Evolutionary conservation across 768 basidiomycete species (phyloP).

Genomic region (Russula vinacea): DNA sequence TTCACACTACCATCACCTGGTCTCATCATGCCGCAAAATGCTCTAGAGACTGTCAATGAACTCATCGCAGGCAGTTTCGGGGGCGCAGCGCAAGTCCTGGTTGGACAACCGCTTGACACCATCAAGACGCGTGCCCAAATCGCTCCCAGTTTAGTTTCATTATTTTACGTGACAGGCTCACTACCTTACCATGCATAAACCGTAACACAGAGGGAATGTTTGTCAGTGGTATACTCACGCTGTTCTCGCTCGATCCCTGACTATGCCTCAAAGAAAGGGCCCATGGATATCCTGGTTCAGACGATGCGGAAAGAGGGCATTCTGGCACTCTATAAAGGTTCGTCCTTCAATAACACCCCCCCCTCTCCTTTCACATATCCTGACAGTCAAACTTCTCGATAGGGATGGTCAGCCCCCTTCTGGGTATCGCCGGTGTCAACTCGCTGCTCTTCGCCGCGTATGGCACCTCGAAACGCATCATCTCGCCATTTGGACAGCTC

Average conservation of each 20-base stretch:
- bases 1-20: background rate
- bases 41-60: conserved; percentile 66
- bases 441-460: conserved; percentile 93
- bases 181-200: conserved; percentile 9
- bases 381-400: background rate
- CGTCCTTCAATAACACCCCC: conserved; percentile 10
- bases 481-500: conserved; percentile 86
- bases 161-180: conserved; percentile 11
- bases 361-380: background rate
- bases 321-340: conserved; percentile 93
- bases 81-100: conserved; percentile 92
- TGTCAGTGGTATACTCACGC: conserved; percentile 48
- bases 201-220: conserved; percentile 71
- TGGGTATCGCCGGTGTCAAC: conserved; percentile 95
- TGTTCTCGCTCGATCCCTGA: background rate
- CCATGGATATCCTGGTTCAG: conserved; percentile 83
- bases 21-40: conserved; percentile 17
- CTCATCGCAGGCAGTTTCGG: conserved; percentile 85
- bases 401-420: conserved; percentile 89
- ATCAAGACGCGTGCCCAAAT: conserved; percentile 87
- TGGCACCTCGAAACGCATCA: conserved; percentile 69
- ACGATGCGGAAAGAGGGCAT: conserved; percentile 86
- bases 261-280: conserved; percentile 64
- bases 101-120: conserved; percentile 90
- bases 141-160: conserved; percentile 62